Percentiles rank a stretch among this genome's conserved stretches.
Conservation (phyloP, 768 basidiomycete genomes). For the Panellus pusillus region DNA sequence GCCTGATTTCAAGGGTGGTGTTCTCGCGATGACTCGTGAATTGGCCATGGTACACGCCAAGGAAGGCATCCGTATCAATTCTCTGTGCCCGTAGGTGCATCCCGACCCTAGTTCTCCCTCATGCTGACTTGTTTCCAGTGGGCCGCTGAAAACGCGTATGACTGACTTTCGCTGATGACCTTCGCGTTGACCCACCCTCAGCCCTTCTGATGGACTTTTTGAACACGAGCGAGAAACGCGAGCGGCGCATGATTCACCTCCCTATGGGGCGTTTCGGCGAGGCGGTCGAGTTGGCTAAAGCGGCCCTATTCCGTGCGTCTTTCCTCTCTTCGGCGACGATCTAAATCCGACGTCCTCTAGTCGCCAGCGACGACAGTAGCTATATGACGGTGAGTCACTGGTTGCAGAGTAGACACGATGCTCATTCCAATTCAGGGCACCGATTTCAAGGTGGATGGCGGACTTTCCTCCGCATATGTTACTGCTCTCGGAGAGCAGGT, state of each 20-base stretch:
- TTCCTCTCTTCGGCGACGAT: background rate
- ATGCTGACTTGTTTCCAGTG: conserved; percentile 45
- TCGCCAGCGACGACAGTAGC: conserved; percentile 94
- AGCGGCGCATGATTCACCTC: conserved; percentile 85
- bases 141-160: conserved; percentile 93
- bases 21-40: conserved; percentile 98
- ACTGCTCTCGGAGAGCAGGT: conserved; percentile 79
- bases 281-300: conserved; percentile 92
- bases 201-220: conserved; percentile 98
- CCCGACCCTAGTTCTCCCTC: background rate
- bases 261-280: conserved; percentile 98
- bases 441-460: conserved; percentile 96
- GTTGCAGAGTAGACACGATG: background rate
- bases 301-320: conserved; percentile 85
- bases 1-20: conserved; percentile 65
- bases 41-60: conserved; percentile 97
- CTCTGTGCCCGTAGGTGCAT: conserved; percentile 85
- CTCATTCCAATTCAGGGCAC: conserved; percentile 53
- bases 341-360: conserved; percentile 34
- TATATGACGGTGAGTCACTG: conserved; percentile 79
- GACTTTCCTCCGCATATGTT: conserved; percentile 89
- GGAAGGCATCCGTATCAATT: conserved; percentile 95
- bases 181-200: conserved; percentile 31
- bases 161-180: conserved; percentile 1
- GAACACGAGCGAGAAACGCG: conserved; percentile 91